Percentiles rank a stretch among this genome's conserved stretches.
These are phyloP conservation scores for Byssothecium circinans DNA, from an alignment of 2,329 filamentous ascomycete species.

Conservation along the genomic window DNA sequence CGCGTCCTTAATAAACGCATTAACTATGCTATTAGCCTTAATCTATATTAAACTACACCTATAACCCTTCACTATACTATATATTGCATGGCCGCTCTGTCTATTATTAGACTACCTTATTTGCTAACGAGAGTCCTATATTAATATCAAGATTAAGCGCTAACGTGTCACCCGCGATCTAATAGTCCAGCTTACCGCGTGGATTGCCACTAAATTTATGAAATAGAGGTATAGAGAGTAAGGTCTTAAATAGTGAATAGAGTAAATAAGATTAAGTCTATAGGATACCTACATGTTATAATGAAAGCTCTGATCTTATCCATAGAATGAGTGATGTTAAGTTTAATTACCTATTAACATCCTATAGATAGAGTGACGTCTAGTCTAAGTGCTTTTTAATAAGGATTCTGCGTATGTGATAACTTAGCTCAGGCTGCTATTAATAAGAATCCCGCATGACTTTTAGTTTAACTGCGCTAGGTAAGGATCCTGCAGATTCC, in stretches of 20 bases:
- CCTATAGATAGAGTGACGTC: too few relatives aligned
- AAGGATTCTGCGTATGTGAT: too few relatives aligned
- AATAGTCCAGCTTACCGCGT: constrained; percentile 17
- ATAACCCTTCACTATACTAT: constrained; percentile 9
- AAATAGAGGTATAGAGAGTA: constrained; percentile 17
- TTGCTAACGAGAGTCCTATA: constrained; percentile 17
- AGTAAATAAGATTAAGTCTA: too few relatives aligned
- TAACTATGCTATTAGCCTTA: constrained; percentile 14
- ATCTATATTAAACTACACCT: constrained; percentile 11
- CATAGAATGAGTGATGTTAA: too few relatives aligned
- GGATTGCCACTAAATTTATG: constrained; percentile 20
- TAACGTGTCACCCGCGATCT: constrained; percentile 10
- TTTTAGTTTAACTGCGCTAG: too few relatives aligned
- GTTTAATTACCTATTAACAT: too few relatives aligned
- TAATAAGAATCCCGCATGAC: too few relatives aligned
- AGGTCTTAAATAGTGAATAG: constrained; percentile 7
- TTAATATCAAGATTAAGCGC: constrained; percentile 18
- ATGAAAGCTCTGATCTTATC: too few relatives aligned
- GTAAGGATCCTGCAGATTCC: too few relatives aligned
- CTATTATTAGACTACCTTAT: constrained; percentile 14
- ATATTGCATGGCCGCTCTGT: constrained; percentile 9
- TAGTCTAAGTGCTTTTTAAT: too few relatives aligned
- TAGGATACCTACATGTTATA: too few relatives aligned
- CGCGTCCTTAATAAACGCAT: constrained; percentile 16
- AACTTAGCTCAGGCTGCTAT: too few relatives aligned